Base-by-base conservation (phyloP, 2,329 filamentous ascomycete genomes). In the Ophiostoma sp. region DNA sequence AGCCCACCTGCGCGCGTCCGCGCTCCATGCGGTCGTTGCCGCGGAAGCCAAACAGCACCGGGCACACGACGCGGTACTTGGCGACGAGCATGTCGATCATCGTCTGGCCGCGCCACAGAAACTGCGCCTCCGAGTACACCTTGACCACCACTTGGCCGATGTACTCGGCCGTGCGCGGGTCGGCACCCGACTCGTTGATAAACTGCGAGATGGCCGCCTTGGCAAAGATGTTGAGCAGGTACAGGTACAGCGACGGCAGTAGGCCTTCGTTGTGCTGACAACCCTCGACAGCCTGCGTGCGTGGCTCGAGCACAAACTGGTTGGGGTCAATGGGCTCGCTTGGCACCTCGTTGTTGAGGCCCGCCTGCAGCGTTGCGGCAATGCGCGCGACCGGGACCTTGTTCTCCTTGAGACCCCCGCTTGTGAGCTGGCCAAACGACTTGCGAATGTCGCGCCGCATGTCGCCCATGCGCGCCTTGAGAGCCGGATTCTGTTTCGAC, bases 11-110 rank as follows among this genome's bases (percentile, higher is more conserved):
- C 18, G 78, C 73, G 12, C 88, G 85, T 0, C 92, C 92, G 11
- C 82, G 81, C 63, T 87, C 84, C 0, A 88, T 96, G 70, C 83
- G 87, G 76, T 96, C 92, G 71, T 82, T 87, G 38, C 92, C 93
- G 60, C 86, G 84, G 72, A 93, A 86, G 18, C 94, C 94, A 76
- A 96, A 98, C 0, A 99, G 81, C 1, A 93, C 88, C 0, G 95
- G 94, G 74, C 92, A 96, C 3, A 86, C 83, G 16, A 90, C 82
- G 70, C 93, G 87, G 74, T 91, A 90, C 77, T 98, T 97, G 67
- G 93, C 89, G 74, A 93, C 84, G 4, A 95, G 78, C 66, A 95
- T 88, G 75, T 93, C 90, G 67, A 91, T 88, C 72, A 95, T 81
- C 0, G 87, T 82, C 62, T 83, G 78, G n/a, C 85, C 87, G 65